Base-by-base conservation (phyloP, 305 asterid species). In the Solanum chacoense region DNA sequence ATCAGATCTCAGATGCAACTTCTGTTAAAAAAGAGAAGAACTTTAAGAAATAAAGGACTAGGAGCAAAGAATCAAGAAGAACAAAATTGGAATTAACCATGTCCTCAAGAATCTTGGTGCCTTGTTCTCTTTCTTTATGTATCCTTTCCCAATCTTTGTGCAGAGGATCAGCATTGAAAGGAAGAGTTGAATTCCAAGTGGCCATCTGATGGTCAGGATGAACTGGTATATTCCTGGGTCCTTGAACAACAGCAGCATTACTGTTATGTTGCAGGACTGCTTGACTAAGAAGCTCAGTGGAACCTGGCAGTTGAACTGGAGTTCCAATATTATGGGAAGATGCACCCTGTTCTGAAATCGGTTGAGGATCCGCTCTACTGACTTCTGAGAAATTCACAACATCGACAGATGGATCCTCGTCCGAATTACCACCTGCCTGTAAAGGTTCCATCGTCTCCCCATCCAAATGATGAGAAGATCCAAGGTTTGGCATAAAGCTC, bases 91-190 rank as follows among this genome's bases (percentile, higher is more conserved):
- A 84, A 89, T 93, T 87, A 63, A 96, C 98, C 91, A 36, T 69
- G 40, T 91, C 92, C 75, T 92, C 91, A 50, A 89, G 95, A 72
- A 40, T 89, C 88, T 94, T 93, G 29, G 79, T 84, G 89, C 91
- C 88, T 11, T 88, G 89, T 87, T 92, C 93, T 14, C 40, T 85
- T 87, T 93, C 94, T 92, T 90, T 91, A 20, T 22, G 42, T 26
- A 93, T 86, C 88, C 89, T 93, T 73, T 92, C 94, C 86, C 94
- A 71, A 90, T 94, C 97, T 84, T 16, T 40, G 69, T 90, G 91
- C 88, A 95, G 92, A 32, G 98, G 94, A 22, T 91, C 93, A 50
- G 89, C 88, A 78, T 69, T 71, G 77, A 50, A 67, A 32, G 91
- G 86, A 72, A 79, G 87, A 85, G 75, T 12, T 32, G 91, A 78